These are phyloP conservation scores for Fusarium sarcochroum DNA, from an alignment of 2,329 filamentous ascomycete species.

Conservation along the genomic window DNA sequence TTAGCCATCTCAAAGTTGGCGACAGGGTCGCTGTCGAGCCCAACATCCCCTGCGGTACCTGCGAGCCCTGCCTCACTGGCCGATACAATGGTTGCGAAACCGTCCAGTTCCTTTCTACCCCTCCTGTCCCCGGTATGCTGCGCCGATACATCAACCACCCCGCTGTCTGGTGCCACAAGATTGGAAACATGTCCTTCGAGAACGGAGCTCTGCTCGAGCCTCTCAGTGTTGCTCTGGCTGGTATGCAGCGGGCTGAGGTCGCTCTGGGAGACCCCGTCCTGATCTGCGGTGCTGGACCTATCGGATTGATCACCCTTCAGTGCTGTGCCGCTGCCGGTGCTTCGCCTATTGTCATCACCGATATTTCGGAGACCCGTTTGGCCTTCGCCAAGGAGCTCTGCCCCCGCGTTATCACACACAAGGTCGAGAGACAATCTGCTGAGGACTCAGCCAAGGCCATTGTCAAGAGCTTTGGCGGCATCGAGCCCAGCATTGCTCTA, in stretches of 20 bases:
- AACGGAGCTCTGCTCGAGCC: constrained; percentile 93
- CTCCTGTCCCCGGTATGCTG: constrained; percentile 87
- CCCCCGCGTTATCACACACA: constrained; percentile 84
- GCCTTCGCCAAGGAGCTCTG: constrained; percentile 87
- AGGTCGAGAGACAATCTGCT: constrained; percentile 75
- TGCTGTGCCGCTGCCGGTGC: constrained; percentile 90
- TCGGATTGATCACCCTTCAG: constrained; percentile 89
- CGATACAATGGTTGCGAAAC: constrained; percentile 95
- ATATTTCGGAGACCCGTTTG: constrained; percentile 89
- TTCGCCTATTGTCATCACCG: constrained; percentile 91
- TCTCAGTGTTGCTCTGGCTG: constrained; percentile 88
- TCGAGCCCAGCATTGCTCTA: constrained; percentile 85
- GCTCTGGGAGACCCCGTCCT: constrained; percentile 88
- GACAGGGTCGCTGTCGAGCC: constrained; percentile 96
- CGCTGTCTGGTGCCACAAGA: constrained; percentile 95
- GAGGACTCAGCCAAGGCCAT: constrained; percentile 83
- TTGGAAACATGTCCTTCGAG: constrained; percentile 91
- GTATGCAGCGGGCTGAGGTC: constrained; percentile 85
- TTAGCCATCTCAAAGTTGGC: constrained; percentile 82
- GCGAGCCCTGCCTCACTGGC: constrained; percentile 91
- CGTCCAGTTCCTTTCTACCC: constrained; percentile 90
- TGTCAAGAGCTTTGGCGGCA: constrained; percentile 75
- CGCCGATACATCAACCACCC: constrained; percentile 96
- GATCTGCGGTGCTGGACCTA: constrained; percentile 93
- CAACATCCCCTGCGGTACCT: constrained; percentile 91